Percentiles rank a stretch among this genome's conserved stretches.
phyloP scores from a whole-genome alignment of 208 protist genomes.

The Naegleria lovaniensis region DNA sequence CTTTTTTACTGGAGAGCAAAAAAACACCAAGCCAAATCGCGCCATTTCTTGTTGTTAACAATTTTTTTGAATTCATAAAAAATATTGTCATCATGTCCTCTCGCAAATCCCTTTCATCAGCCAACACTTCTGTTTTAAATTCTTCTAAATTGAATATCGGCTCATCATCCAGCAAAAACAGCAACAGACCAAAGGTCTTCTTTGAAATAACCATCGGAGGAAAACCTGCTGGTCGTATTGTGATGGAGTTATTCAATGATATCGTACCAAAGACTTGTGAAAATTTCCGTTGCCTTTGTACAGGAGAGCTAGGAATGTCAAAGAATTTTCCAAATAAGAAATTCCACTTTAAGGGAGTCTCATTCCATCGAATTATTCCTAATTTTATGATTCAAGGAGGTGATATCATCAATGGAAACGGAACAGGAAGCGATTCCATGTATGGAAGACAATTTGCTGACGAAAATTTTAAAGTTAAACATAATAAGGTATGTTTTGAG shows the following conservation, averaged over 20 bases:
- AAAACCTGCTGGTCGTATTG: slow-evolving; percentile 66
- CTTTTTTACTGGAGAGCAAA: no score
- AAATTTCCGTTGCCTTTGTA: slow-evolving; percentile 85
- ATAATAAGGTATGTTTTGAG: slow-evolving; percentile 28
- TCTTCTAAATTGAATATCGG: no score
- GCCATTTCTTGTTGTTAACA: background rate
- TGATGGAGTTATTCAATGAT: slow-evolving; percentile 81
- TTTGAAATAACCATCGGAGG: slow-evolving; percentile 69
- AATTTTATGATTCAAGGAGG: slow-evolving; percentile 64
- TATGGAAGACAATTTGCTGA: slow-evolving; percentile 51
- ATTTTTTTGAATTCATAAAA: background rate
- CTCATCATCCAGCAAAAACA: background rate
- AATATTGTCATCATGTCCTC: background rate
- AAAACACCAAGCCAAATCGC: background rate
- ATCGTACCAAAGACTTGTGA: slow-evolving; percentile 82
- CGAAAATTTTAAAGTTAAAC: slow-evolving; percentile 58
- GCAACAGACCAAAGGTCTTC: slow-evolving; percentile 61
- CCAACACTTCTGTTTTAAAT: background rate
- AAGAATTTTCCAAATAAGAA: slow-evolving; percentile 66
- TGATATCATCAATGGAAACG: slow-evolving; percentile 51
- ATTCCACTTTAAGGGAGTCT: slow-evolving; percentile 89
- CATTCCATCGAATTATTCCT: slow-evolving; percentile 90
- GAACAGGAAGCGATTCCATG: slow-evolving; percentile 48
- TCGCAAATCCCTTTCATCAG: background rate
- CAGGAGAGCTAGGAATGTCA: slow-evolving; percentile 63